These are phyloP conservation scores for Harrya chromipes DNA, from an alignment of 768 basidiomycete species.

Conservation along the genomic window DNA sequence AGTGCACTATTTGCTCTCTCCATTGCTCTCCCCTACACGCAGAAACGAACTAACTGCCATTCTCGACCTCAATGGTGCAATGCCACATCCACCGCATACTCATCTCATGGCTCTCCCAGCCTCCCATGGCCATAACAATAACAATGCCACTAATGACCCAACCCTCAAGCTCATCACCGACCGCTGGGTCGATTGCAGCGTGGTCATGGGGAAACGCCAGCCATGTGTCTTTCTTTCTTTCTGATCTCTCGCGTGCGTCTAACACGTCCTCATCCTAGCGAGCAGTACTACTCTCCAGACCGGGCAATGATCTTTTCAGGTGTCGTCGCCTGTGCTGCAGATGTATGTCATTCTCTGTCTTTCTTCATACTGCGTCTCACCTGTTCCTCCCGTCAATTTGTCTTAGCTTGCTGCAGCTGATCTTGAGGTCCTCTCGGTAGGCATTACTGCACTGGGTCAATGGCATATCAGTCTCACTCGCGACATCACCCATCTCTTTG, in stretches of 20 bases:
- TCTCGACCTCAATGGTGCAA: slow-evolving; percentile 55
- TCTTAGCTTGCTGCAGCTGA: slow-evolving; percentile 58
- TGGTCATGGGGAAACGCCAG: slow-evolving; percentile 55
- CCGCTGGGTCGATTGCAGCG: slow-evolving; percentile 68
- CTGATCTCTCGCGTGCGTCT: not conserved
- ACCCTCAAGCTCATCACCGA: slow-evolving; percentile 39
- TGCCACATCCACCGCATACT: slow-evolving; percentile 46
- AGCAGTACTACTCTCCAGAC: slow-evolving; percentile 71
- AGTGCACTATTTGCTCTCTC: slow-evolving; percentile 47
- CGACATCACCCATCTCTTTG: slow-evolving; percentile 87
- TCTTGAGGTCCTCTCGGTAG: slow-evolving; percentile 68
- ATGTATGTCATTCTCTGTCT: slow-evolving; percentile 39
- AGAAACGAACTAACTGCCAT: slow-evolving; percentile 43
- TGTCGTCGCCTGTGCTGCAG: slow-evolving; percentile 67
- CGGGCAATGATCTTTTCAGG: slow-evolving; percentile 81
- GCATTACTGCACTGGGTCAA: slow-evolving; percentile 72
- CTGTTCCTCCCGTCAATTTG: not conserved
- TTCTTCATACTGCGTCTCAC: too few species aligned
- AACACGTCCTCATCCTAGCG: slow-evolving; percentile 28
- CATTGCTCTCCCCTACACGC: slow-evolving; percentile 43
- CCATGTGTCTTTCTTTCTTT: slow-evolving; percentile 40
- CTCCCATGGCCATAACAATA: slow-evolving; percentile 42
- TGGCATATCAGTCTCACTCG: slow-evolving; percentile 73
- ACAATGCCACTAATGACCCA: slow-evolving; percentile 35
- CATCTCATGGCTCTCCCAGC: slow-evolving; percentile 23